Percentiles rank a stretch among this genome's conserved stretches.
Conservation (phyloP, 2,329 filamentous ascomycete genomes). For the Tympanopsis confertula region DNA sequence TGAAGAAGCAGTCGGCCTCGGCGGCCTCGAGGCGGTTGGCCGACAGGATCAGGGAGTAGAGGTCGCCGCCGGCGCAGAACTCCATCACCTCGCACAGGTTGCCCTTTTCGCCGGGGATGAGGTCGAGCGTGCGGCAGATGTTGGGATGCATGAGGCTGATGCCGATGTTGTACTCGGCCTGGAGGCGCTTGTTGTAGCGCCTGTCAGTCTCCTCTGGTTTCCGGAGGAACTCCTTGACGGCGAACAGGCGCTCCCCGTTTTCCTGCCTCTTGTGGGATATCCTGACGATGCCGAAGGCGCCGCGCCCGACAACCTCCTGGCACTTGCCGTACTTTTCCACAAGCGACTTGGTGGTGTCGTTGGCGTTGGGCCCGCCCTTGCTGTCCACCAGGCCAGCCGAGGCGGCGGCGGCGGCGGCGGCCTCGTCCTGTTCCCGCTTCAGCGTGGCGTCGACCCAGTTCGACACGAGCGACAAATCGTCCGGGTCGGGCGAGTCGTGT, state of each 20-base stretch:
- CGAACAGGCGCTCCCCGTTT: constrained; percentile 81
- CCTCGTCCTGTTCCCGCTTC: constrained; percentile 71
- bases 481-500: constrained; percentile 62
- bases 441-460: constrained; percentile 83
- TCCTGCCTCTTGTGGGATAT: constrained; percentile 93
- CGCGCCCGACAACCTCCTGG: constrained; percentile 89
- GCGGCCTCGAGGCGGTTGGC: constrained; percentile 82
- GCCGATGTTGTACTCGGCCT: constrained; percentile 95
- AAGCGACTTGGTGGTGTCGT: constrained; percentile 61
- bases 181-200: constrained; percentile 94
- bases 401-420: constrained; percentile 49
- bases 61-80: constrained; percentile 89
- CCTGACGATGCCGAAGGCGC: constrained; percentile 91
- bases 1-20: constrained; percentile 97
- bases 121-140: constrained; percentile 90
- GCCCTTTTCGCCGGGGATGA: constrained; percentile 90
- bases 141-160: constrained; percentile 93
- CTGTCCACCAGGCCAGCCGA: constrained; percentile 40
- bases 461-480: constrained; percentile 83
- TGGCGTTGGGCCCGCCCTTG: constrained; percentile 60
- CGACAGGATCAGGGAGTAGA: constrained; percentile 85
- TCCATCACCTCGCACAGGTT: constrained; percentile 99
- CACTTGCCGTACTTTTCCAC: constrained; percentile 98
- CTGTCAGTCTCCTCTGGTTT: constrained; percentile 89
- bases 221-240: constrained; percentile 94